phyloP scores from a whole-genome alignment of 2,329 filamentous ascomycete species.

The Cytospora schulzeri region DNA sequence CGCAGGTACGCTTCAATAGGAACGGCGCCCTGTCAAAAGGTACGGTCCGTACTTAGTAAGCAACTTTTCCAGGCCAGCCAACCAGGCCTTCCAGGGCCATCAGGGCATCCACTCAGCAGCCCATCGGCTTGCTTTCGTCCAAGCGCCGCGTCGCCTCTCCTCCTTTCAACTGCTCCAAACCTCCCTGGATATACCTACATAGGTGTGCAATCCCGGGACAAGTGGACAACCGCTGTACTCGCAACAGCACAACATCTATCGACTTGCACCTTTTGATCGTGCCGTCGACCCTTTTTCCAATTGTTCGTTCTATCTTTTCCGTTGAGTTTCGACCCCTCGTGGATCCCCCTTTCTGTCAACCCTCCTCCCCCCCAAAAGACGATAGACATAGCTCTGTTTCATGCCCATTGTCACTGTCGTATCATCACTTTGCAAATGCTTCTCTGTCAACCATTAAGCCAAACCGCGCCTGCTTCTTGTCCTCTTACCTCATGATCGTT shows the following conservation, averaged over 20 bases:
- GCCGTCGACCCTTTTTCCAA: slow-evolving; percentile 22
- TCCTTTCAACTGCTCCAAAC: background rate
- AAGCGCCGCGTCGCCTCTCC: background rate
- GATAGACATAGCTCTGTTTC: slow-evolving; percentile 29
- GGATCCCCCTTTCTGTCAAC: slow-evolving; percentile 27
- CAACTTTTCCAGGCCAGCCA: background rate
- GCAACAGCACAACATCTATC: slow-evolving; percentile 17
- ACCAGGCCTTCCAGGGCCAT: background rate
- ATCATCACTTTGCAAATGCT: slow-evolving; percentile 16
- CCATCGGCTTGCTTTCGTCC: background rate
- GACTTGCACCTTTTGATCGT: slow-evolving; percentile 22
- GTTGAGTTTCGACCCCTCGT: slow-evolving; percentile 25
- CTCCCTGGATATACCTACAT: slow-evolving; percentile 7
- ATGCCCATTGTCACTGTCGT: slow-evolving; percentile 18
- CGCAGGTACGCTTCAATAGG: background rate
- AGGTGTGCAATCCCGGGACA: slow-evolving; percentile 21
- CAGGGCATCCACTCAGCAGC: background rate
- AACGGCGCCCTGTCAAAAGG: too few relatives aligned
- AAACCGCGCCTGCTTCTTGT: slow-evolving; percentile 17
- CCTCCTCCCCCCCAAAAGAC: slow-evolving; percentile 26
- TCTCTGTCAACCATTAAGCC: slow-evolving; percentile 16
- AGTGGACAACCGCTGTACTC: slow-evolving; percentile 23
- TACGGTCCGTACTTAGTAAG: background rate
- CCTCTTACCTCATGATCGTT: slow-evolving; percentile 26
- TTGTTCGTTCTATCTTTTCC: slow-evolving; percentile 32